These are phyloP conservation scores for Cordyceps cateniannulata DNA, from an alignment of 2,329 filamentous ascomycete species.

Conservation along the genomic window DNA sequence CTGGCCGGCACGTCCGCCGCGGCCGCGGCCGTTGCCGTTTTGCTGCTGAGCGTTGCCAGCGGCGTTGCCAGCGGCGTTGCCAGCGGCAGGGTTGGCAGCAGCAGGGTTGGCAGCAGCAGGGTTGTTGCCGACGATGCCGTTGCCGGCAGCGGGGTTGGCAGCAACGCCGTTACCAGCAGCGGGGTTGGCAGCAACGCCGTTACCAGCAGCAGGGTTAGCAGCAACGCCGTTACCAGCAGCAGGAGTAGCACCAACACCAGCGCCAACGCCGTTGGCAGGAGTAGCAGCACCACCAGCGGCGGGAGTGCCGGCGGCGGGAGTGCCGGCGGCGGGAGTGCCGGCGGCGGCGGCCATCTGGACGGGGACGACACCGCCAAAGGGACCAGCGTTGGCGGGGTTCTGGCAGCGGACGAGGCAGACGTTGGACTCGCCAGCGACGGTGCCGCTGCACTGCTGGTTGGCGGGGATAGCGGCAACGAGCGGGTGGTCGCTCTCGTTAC, in stretches of 20 bases:
- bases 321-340: neutral
- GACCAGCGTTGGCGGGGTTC: slow-evolving; percentile 53
- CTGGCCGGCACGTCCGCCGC: slow-evolving; percentile 4
- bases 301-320: slow-evolving; percentile 14
- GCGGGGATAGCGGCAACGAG: slow-evolving; percentile 52
- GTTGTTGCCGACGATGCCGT: neutral
- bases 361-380: slow-evolving; percentile 56
- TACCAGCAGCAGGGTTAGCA: neutral
- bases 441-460: slow-evolving; percentile 51
- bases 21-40: slow-evolving; percentile 5
- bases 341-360: slow-evolving; percentile 37
- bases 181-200: neutral
- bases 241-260: neutral
- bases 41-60: neutral
- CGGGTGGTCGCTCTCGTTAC: slow-evolving; percentile 38
- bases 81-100: neutral
- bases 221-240: neutral
- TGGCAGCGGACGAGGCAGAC: slow-evolving; percentile 58
- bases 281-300: neutral
- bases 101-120: neutral
- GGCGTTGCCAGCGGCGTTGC: neutral
- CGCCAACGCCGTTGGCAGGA: slow-evolving; percentile 14
- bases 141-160: neutral
- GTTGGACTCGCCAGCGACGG: slow-evolving; percentile 50
- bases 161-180: neutral